Conservation (phyloP, 2,329 filamentous ascomycete species). For the Neonectria sp. region DNA sequence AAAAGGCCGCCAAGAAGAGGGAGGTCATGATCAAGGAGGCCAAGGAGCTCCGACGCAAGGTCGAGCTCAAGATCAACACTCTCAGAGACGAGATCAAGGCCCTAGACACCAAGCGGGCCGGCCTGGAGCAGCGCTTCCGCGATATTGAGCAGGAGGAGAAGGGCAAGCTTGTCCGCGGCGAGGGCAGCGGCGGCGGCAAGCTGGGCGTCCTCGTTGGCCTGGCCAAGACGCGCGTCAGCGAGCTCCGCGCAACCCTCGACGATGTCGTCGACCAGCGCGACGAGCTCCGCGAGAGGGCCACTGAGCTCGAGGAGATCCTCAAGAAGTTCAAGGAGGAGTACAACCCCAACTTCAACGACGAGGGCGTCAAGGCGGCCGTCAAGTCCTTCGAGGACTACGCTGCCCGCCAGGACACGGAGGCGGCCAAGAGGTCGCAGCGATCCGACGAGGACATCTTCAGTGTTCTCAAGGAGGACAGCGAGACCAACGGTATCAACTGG, state of each 20-base stretch:
- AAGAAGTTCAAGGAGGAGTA: conserved; percentile 92
- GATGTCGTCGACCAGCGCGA: conserved; percentile 81
- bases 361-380: conserved; percentile 96
- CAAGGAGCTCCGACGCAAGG: conserved; percentile 74
- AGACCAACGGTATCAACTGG: conserved; percentile 87
- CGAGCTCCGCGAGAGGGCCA: conserved; percentile 75
- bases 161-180: conserved; percentile 78
- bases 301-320: conserved; percentile 87
- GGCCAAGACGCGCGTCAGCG: conserved; percentile 82
- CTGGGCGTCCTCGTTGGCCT: conserved; percentile 82
- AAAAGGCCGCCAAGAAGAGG: conserved; percentile 79
- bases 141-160: conserved; percentile 84
- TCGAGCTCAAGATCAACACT: conserved; percentile 78
- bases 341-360: conserved; percentile 99
- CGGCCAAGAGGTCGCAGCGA: conserved; percentile 62
- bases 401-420: conserved; percentile 72
- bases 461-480: conserved; percentile 81
- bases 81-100: conserved; percentile 78
- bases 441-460: conserved; percentile 80
- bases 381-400: conserved; percentile 95
- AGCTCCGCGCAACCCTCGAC: conserved; percentile 80
- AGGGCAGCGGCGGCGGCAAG: conserved; percentile 78
- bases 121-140: conserved; percentile 79
- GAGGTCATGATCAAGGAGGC: conserved; percentile 81
- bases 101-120: conserved; percentile 77